A percentile compares a stretch with the other conserved stretches of the same genome.
Evolutionary conservation across 139 green algal genomes (phyloP).

Genomic region (Pleodorina starrii): DNA sequence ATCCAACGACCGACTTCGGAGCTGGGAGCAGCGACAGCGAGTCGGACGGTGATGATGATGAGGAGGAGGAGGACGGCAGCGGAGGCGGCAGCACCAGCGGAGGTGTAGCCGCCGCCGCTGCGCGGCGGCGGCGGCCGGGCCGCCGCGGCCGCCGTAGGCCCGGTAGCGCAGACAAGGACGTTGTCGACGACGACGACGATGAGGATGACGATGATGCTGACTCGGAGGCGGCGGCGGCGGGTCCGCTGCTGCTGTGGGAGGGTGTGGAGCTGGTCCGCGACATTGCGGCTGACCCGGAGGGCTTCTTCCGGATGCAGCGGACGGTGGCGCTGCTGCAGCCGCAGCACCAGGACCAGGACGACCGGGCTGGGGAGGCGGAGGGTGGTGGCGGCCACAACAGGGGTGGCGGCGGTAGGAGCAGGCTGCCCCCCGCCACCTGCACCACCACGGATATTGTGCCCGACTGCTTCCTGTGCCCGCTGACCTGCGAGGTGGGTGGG

Average conservation of each 20-base stretch:
- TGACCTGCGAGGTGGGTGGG: constrained; percentile 56
- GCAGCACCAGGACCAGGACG: background rate
- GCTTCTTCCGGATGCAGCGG: constrained; percentile 3
- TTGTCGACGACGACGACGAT: background rate
- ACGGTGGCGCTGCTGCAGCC: background rate
- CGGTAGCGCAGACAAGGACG: background rate
- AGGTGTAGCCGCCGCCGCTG: background rate
- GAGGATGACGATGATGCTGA: background rate
- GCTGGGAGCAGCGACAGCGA: too few species aligned
- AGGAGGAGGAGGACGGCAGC: background rate
- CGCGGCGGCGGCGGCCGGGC: background rate
- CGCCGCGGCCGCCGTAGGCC: background rate
- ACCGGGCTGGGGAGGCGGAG: too few species aligned
- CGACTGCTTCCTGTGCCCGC: constrained; percentile 60
- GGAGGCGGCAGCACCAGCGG: background rate
- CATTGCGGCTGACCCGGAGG: constrained; percentile 14
- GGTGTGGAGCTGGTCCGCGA: constrained; percentile 41
- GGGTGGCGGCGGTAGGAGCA: background rate
- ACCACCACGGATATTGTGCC: constrained; percentile 6
- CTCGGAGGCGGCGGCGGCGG: background rate
- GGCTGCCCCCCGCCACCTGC: too few species aligned
- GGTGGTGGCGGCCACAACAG: constrained; percentile 2
- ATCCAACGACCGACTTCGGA: constrained; percentile 11
- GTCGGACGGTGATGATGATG: background rate
- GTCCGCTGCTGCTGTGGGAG: constrained; percentile 45